A percentile compares a stretch with the other conserved stretches of the same genome.
Conservation (phyloP, 2,329 filamentous ascomycete species). For the Xylariaceae sp. region DNA sequence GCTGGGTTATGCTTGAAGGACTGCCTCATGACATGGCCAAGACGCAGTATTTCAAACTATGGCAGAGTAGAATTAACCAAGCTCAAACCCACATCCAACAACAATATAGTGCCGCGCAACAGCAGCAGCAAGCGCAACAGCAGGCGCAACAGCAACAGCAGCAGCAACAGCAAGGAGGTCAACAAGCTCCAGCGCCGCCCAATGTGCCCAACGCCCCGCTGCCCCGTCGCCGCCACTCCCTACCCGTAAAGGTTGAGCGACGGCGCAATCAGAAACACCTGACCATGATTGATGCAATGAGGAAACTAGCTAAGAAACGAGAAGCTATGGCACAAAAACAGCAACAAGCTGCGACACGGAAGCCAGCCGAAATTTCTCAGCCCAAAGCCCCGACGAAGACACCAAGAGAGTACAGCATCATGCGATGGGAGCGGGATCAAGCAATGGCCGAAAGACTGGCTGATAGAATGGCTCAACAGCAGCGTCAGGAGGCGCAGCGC, state of each 20-base stretch:
- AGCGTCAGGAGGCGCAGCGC: constrained; percentile 51
- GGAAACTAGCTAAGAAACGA: constrained; percentile 89
- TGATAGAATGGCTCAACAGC: constrained; percentile 53
- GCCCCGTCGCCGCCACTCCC: constrained; percentile 63
- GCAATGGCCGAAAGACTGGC: constrained; percentile 55
- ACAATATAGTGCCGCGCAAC: constrained; percentile 46
- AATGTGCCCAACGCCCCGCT: constrained; percentile 43
- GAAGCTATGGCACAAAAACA: constrained; percentile 83
- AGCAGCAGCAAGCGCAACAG: constrained; percentile 32
- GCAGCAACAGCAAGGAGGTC: constrained; percentile 27
- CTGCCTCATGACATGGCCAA: constrained; percentile 90
- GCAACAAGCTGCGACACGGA: constrained; percentile 77
- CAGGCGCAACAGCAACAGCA: constrained; percentile 27
- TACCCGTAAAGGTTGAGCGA: constrained; percentile 79
- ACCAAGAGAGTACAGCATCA: constrained; percentile 81
- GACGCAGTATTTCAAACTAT: constrained; percentile 85
- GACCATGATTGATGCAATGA: constrained; percentile 87
- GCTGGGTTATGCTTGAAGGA: constrained; percentile 89
- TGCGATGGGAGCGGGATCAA: constrained; percentile 83
- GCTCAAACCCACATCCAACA: constrained; percentile 52
- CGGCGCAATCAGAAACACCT: constrained; percentile 81
- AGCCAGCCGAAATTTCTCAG: constrained; percentile 61
- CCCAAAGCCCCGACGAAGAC: constrained; percentile 58
- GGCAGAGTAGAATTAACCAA: constrained; percentile 55
- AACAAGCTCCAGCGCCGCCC: constrained; percentile 33